Base-by-base conservation (phyloP, 441 rosid species). In the Erysimum pusillum region DNA sequence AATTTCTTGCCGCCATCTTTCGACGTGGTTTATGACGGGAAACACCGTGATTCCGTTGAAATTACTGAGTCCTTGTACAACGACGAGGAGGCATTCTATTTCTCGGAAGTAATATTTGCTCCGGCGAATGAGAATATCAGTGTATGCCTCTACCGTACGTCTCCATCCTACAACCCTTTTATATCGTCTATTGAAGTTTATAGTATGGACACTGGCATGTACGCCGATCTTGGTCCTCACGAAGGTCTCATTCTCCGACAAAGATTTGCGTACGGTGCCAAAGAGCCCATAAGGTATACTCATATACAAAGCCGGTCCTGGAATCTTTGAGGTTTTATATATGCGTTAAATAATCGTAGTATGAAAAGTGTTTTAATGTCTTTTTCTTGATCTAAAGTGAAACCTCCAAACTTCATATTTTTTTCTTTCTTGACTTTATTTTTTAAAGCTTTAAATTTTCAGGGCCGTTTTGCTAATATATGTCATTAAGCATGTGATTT, bases 121-220 rank as follows among this genome's bases (percentile, higher is more conserved):
- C 58, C 74, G 4, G 79, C 79, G 67, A 71, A 54, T 12, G 78
- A 76, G 45, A 36, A 53, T 9, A 34, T 64, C 0, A 85, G 85
- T 45, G 74, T 86, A 3, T 90, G 92, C 32, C 76, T 90, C 6
- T 80, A 79, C 13, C 86, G 84, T 71, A 83, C 87, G n/a, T 49
- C 66, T 7, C 84, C 18, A 64, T 20, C 64, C 15, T 70, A 83
- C 73, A 28, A 81, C 18, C 90, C 90, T 4, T 85, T 89, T 63
- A 82, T 87, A 45, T 83, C 87, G 0, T 87, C 89, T 4, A 79
- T 89, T 63, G 85, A 87, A 74, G 83, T 86, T 32, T 45, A 76
- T 10, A 36, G 18, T 59, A 15, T 87, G 56, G 83, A 62, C 13
- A 17, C 60, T 2, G 51, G 57, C 34, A 89, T 86, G 89, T 87